Base-by-base conservation (phyloP, 2,329 filamentous ascomycete genomes). In the Exophiala sideris region DNA sequence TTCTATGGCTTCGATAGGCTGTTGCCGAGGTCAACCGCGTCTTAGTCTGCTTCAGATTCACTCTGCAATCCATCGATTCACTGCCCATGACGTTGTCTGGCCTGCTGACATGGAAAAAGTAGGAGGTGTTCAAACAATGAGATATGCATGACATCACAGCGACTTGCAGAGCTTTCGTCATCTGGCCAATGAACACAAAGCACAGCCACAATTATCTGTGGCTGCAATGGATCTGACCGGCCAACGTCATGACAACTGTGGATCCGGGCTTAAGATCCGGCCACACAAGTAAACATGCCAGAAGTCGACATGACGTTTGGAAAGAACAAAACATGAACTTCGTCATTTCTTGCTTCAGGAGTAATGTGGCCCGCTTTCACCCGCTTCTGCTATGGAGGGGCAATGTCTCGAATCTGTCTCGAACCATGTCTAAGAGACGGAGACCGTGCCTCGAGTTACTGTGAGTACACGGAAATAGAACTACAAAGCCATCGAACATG, bases 111-210 rank as follows among this genome's bases (percentile, higher is more conserved):
- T 24, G 41, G 41, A 12, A 12, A 44, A n/a, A 44, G 9, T 12
- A 44, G 20, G 10, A 24, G n/a, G 21, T 32, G 10, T n/a, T 14
- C 18, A 29, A 24, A 24, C 7, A 44, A 44, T 32, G 41, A 21
- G 41, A 44, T 44, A 44, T 44, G 20, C 18, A n/a, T 44, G 41
- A 44, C 21, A 24, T 44, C 41, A 44, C 21, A n/a, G 21, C 24
- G 24, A 29, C 24, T 29, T 11, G n/a, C 18, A 32, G 12, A 24
- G 41, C 9, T 8, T 20, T n/a, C 9, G 8, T 9, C 21, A 24
- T 9, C 21, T 32, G 21, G 20, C 41, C 41, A 44, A 44, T 44
- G 2, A 44, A 3, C 21, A n/a, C 18, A 12, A n/a, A n/a, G 20
- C 41, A 44, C 41, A 21, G 41, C 41, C 41, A 44, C 41, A 44